Base-by-base conservation (phyloP, 164 flowering plant species). In the Chimonanthus praecox region DNA sequence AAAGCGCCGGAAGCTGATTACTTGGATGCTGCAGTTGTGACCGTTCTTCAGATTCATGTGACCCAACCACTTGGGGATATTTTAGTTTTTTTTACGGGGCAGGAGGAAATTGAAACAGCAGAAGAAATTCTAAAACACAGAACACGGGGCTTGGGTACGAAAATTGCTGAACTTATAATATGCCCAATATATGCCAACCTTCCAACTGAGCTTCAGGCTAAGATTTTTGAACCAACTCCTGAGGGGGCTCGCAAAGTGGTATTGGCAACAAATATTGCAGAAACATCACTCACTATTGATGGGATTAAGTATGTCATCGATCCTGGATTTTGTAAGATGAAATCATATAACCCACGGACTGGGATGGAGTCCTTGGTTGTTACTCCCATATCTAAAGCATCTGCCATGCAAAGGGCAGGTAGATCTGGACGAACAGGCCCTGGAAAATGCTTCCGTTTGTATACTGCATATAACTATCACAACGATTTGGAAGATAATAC, bases 171-270 rank as follows among this genome's bases (percentile, higher is more conserved):
- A 75, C 89, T 95, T 0, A 93, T 95, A 21, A 93, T 95, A 50
- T 95, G 97, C 78, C 99, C 99, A 2, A 95, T 95, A 11, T 95
- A 95, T 88, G 99, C 99, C 7, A 95, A 95, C 74, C 85, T 95
- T 33, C 99, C 99, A 43, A 95, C 98, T 18, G 99, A 95, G 73
- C 82, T 93, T 69, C 99, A 95, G 75, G 85, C 99, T 6, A 90
- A 95, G 80, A 95, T 95, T 71, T 95, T 95, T 84, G 99, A 93
- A 78, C 90, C 93, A 21, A 93, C 99, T 70, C 99, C 99, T 48
- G 92, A 89, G 83, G 98, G 97, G 64, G 97, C 98, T 64, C 91
- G 98, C 10, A 95, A 95, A 69, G 97, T 95, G 65, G 92, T 95
- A 60, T 77, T 95, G 71, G 97, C 98, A 20, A 93, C 99, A 68